Evolutionary conservation across 306 rosid species (phyloP).

Genomic region (Corylus avellana): DNA sequence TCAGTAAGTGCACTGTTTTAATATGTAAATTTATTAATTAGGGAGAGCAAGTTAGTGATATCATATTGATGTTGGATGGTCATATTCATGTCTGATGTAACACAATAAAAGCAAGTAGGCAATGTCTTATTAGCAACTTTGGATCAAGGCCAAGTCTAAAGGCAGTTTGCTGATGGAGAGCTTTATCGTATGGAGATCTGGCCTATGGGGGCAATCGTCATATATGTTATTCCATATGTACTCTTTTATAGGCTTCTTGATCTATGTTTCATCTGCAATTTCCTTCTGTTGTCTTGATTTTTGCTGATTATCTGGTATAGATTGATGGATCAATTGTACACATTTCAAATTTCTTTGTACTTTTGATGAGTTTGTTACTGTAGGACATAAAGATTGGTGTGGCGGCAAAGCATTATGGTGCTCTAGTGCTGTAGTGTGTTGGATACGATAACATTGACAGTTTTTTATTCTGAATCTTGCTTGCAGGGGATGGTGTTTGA

Average conservation of each 20-base stretch:
- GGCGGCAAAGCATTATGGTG: background rate
- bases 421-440: background rate
- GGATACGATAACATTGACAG: background rate
- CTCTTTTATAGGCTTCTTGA: background rate
- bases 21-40: background rate
- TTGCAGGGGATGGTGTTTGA: constrained; percentile 95
- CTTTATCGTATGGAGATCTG: background rate
- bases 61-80: background rate
- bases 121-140: background rate
- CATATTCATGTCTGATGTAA: background rate
- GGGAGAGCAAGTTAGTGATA: background rate
- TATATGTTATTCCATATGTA: background rate
- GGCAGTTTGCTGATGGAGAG: background rate
- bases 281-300: background rate
- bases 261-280: background rate
- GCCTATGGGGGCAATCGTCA: background rate
- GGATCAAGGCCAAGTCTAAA: background rate
- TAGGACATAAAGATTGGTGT: background rate
- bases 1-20: background rate
- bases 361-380: background rate
- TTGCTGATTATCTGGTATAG: background rate
- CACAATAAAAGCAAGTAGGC: background rate
- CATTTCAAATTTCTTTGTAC: background rate
- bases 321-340: background rate
- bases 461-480: constrained; percentile 30